Evolutionary conservation across 2,329 filamentous ascomycete species (phyloP).

Genomic region (Myotisia sp.): DNA sequence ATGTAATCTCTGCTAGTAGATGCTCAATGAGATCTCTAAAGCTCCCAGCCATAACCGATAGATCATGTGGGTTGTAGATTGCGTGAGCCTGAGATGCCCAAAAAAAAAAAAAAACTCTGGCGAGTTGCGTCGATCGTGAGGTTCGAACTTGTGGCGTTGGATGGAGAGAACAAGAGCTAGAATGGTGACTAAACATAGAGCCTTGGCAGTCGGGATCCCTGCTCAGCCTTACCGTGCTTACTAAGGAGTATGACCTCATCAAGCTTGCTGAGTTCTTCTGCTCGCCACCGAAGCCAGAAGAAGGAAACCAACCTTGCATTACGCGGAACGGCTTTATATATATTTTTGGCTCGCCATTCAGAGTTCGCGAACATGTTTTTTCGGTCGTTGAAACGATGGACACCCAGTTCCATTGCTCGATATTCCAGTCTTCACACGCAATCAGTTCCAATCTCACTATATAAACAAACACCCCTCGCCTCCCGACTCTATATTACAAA

Average conservation of each 20-base stretch:
- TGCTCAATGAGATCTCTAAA: slow-evolving; percentile 45
- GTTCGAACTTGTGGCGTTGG: slow-evolving; percentile 6
- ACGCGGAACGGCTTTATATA: no score
- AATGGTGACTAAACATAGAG: not conserved
- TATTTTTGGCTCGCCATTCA: no score
- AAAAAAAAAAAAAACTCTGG: not conserved
- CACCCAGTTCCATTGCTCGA: no score
- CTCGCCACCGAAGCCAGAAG: not conserved
- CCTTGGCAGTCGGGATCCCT: no score
- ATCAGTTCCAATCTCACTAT: no score
- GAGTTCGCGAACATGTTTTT: no score
- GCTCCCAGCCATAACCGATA: slow-evolving; percentile 31
- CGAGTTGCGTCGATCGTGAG: slow-evolving; percentile 2
- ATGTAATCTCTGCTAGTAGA: slow-evolving; percentile 44
- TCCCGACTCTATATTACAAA: no score
- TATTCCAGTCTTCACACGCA: no score
- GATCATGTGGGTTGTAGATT: not conserved
- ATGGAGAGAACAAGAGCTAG: not conserved
- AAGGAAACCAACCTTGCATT: no score
- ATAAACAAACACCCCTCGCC: no score
- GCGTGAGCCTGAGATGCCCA: not conserved
- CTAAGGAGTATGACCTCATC: slow-evolving; percentile 3
- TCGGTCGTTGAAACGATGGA: no score
- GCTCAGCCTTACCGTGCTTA: not conserved
- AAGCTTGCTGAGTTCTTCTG: not conserved